Conservation (phyloP, 306 rosid genomes). For the Leucaena leucocephala region DNA sequence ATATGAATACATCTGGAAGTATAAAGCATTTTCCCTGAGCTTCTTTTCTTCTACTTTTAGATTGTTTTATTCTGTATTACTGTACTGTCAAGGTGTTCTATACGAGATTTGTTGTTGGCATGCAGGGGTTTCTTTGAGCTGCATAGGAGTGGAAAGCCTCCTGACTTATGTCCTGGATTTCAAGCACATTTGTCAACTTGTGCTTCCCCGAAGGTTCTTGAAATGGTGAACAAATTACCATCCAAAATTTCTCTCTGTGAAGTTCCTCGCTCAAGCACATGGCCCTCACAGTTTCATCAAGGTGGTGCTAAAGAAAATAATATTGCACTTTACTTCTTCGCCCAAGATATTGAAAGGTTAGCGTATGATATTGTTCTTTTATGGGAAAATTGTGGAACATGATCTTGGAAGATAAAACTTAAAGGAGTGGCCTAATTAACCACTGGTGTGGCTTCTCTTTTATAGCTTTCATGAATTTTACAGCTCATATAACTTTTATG, state of each 20-base stretch:
- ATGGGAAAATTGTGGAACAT: not conserved
- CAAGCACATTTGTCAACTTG: constrained; percentile 88
- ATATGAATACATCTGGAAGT: constrained; percentile 86
- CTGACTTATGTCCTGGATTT: constrained; percentile 63
- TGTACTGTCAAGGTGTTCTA: constrained; percentile 30
- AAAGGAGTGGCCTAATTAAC: not conserved
- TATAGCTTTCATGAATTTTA: constrained; percentile 1
- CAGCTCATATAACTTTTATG: not conserved
- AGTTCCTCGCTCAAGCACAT: constrained; percentile 79
- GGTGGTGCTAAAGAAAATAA: constrained; percentile 80
- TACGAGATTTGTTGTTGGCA: constrained; percentile 37
- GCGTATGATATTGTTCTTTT: constrained; percentile 25
- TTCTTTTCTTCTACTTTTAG: constrained; percentile 29
- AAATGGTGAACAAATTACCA: constrained; percentile 59
- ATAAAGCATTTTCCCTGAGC: constrained; percentile 47
- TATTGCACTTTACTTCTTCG: constrained; percentile 92
- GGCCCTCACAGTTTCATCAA: constrained; percentile 86
- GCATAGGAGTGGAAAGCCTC: constrained; percentile 58
- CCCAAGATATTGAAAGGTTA: constrained; percentile 78
- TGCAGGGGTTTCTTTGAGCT: constrained; percentile 83
- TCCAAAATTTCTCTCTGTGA: constrained; percentile 62
- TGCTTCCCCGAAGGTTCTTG: constrained; percentile 79
- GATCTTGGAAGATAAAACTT: not conserved
- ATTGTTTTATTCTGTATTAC: constrained; percentile 18
- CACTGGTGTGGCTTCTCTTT: not conserved